These are phyloP conservation scores for Xylariaceae sp. DNA, from an alignment of 2,329 filamentous ascomycete species.

Conservation along the genomic window DNA sequence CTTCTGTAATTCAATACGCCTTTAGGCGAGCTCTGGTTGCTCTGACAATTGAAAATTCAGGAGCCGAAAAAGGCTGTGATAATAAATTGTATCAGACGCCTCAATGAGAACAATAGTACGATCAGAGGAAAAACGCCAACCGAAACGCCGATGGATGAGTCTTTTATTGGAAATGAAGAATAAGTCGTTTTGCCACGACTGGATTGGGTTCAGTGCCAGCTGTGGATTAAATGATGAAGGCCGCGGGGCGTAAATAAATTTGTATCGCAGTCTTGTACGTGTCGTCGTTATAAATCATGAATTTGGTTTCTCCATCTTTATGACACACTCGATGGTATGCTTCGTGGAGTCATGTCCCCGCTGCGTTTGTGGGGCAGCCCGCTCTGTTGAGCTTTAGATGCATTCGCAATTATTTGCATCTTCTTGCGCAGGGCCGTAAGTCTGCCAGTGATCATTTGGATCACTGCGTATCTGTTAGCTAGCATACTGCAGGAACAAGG, in stretches of 20 bases:
- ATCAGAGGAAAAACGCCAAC: background rate
- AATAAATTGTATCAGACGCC: too few relatives aligned
- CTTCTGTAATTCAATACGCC: too few relatives aligned
- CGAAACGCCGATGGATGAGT: background rate
- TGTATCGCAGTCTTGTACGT: conserved; percentile 29
- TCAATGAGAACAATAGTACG: too few relatives aligned
- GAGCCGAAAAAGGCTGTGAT: too few relatives aligned
- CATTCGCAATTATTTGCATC: conserved; percentile 56
- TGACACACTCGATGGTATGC: conserved; percentile 45
- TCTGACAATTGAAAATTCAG: too few relatives aligned
- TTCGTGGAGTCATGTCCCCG: conserved; percentile 52
- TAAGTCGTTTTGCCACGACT: conserved; percentile 1
- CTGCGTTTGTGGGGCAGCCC: conserved; percentile 44
- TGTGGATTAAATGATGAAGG: conserved; percentile 14
- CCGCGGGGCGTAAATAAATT: conserved; percentile 24
- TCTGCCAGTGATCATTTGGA: conserved; percentile 57
- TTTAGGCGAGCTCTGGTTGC: too few relatives aligned
- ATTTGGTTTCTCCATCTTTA: conserved; percentile 16
- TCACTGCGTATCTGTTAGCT: conserved; percentile 43
- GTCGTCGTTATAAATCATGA: conserved; percentile 30
- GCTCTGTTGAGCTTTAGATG: conserved; percentile 46
- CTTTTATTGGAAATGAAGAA: background rate
- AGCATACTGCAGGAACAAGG: background rate
- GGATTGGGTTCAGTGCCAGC: conserved; percentile 7
- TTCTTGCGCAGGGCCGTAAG: conserved; percentile 56